These are phyloP conservation scores for Cladosporium sp. DNA, from an alignment of 2,329 filamentous ascomycete species.

Conservation along the genomic window DNA sequence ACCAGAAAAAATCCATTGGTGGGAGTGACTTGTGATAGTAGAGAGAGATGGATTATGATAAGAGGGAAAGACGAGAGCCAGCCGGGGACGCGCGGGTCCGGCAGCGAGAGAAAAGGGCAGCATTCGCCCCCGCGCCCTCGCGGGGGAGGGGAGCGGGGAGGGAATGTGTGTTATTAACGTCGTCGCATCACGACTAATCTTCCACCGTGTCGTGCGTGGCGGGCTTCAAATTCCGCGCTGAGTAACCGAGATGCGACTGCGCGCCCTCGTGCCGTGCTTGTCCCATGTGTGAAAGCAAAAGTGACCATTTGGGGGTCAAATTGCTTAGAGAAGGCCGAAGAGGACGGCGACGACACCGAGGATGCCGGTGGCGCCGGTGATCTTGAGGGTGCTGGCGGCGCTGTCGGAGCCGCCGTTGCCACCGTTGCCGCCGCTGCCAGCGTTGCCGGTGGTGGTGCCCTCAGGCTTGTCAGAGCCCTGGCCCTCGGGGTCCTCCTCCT, in stretches of 20 bases:
- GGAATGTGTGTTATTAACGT: too few species aligned
- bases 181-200: too few species aligned
- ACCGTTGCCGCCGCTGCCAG: slow-evolving; percentile 20
- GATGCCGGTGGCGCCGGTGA: slow-evolving; percentile 39
- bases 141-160: too few species aligned
- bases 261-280: background rate
- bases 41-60: too few species aligned
- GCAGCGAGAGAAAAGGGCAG: too few species aligned
- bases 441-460: slow-evolving; percentile 21
- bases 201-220: too few species aligned
- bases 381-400: slow-evolving; percentile 37
- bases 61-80: too few species aligned
- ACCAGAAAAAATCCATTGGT: too few species aligned
- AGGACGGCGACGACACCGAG: slow-evolving; percentile 43
- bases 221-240: background rate
- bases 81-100: too few species aligned
- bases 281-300: background rate
- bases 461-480: slow-evolving; percentile 23
- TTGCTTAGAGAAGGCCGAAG: slow-evolving; percentile 40
- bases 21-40: too few species aligned
- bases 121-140: too few species aligned
- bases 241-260: slow-evolving; percentile 6
- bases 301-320: background rate
- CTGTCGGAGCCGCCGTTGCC: slow-evolving; percentile 23
- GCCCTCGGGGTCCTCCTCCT: slow-evolving; percentile 31